These are phyloP conservation scores for Lojkania enalia DNA, from an alignment of 2,329 filamentous ascomycete species.

Conservation along the genomic window DNA sequence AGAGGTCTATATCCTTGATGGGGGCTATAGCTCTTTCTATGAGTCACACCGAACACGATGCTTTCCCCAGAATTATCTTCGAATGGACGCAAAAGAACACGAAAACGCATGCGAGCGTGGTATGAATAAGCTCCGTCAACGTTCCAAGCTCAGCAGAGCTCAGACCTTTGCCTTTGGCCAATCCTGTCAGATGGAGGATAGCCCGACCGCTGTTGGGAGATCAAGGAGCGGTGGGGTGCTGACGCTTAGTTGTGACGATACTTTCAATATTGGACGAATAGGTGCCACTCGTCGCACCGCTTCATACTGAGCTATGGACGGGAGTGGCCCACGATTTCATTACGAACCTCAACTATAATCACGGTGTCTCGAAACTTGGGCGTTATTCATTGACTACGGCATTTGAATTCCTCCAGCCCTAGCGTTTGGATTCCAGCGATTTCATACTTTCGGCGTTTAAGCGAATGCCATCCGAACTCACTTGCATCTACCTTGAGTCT, in stretches of 20 bases:
- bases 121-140: conserved; percentile 88
- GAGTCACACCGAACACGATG: conserved; percentile 76
- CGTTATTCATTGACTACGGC: conserved; percentile 41
- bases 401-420: conserved; percentile 35
- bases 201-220: conserved; percentile 55
- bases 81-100: conserved; percentile 93
- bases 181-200: conserved; percentile 62
- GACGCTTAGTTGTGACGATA: conserved; percentile 33
- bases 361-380: conserved; percentile 42
- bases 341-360: conserved; percentile 35
- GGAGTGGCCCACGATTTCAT: conserved; percentile 29
- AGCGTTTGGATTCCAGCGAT: conserved; percentile 36
- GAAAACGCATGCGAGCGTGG: conserved; percentile 92
- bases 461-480: conserved; percentile 34
- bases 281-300: conserved; percentile 43
- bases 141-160: conserved; percentile 81
- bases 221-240: conserved; percentile 38
- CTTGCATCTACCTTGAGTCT: conserved; percentile 30
- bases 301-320: conserved; percentile 37
- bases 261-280: conserved; percentile 35
- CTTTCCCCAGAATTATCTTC: conserved; percentile 93
- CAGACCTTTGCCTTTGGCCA: conserved; percentile 96
- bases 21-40: conserved; percentile 95
- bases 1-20: conserved; percentile 95
- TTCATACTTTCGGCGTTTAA: conserved; percentile 40